Conservation (phyloP, 2,329 filamentous ascomycete genomes). For the Pezicula radicicola region DNA sequence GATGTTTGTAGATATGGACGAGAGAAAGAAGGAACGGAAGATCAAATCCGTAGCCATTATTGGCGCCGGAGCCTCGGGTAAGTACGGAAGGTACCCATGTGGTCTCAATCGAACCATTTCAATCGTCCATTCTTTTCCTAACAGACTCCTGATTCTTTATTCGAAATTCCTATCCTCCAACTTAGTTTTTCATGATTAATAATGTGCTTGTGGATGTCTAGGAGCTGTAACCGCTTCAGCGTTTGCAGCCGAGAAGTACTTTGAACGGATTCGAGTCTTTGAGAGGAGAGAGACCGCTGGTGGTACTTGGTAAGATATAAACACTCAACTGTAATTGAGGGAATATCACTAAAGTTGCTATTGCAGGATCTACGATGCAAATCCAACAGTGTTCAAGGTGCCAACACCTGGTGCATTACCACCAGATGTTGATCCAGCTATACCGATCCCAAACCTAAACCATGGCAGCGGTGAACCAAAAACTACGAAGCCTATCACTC, state of each 20-base stretch:
- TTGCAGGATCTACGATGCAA: constrained; percentile 48
- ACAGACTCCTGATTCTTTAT: too few species aligned
- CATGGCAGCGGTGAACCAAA: constrained; percentile 33
- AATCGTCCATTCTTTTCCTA: too few species aligned
- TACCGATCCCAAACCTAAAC: constrained; percentile 35
- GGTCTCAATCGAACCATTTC: too few species aligned
- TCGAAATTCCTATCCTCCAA: too few species aligned
- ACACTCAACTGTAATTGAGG: constrained; percentile 29
- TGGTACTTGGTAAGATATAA: constrained; percentile 53
- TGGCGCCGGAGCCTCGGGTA: too few species aligned
- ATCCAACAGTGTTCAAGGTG: constrained; percentile 31
- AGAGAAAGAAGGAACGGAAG: too few species aligned
- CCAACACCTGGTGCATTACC: constrained; percentile 42
- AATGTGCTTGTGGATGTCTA: constrained; percentile 13
- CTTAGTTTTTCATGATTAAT: too few species aligned
- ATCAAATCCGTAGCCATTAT: not conserved
- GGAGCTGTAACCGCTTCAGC: constrained; percentile 46
- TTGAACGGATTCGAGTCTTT: constrained; percentile 57
- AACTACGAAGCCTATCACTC: constrained; percentile 35
- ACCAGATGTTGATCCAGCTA: constrained; percentile 40
- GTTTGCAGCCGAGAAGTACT: constrained; percentile 51
- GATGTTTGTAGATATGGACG: too few species aligned
- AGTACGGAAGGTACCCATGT: too few species aligned
- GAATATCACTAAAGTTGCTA: constrained; percentile 10
- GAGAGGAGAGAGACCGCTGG: constrained; percentile 55